Evolutionary conservation across 352 stramenopile genomes (phyloP), one percentile per base, ranked within the genome.

Genomic region (Globisporangium cystogenes): DNA sequence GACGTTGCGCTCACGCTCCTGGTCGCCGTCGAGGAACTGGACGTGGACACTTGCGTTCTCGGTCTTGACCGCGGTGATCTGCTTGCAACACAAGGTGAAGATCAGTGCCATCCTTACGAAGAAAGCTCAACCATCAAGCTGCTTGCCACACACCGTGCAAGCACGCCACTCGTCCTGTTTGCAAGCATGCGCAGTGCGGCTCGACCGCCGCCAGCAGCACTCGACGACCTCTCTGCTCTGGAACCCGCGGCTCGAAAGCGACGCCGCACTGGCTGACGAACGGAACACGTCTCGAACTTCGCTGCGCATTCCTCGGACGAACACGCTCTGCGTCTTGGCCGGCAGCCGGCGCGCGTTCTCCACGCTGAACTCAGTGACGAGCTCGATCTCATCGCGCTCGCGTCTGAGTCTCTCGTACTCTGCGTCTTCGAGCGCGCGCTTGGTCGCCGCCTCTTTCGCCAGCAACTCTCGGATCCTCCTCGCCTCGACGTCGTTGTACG

Each of bases 401-500:
- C 55, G 56, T 4, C 46, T 52, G 4, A 67, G 51, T 24, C 62
- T 60, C 7, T 65, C 51, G 23, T 82, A 64, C 21, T 87, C 75
- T 14, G 64, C 64, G 1, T 80, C 64, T 51, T 87, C 72, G 16
- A 69, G 53, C n/a, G 71, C 66, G 6, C 65, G 49, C 41, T 76
- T 77, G 0, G 62, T 74, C 3, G 74, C 72, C 11, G 68, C 69
- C 51, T 85, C 74, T 21, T 62, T 57, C 0, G 60, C 65, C 47
- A 76, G 51, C 7, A 70, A 61, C 31, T 86, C 77, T 8, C 71
- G 71, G 14, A 86, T 75, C 10, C 51, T 56, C 7, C 56, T 62
- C 11, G 75, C 73, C 44, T 86, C 73, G 16, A 76, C 64, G 39
- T 69, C 68, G 47, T 77, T 71, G 59, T 86, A 88, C 20, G 49